Evolutionary conservation across 1,284 basidiomycete species (phyloP), one percentile per base, ranked within the genome.

Genomic region (Cutaneotrichosporon arboriforme): DNA sequence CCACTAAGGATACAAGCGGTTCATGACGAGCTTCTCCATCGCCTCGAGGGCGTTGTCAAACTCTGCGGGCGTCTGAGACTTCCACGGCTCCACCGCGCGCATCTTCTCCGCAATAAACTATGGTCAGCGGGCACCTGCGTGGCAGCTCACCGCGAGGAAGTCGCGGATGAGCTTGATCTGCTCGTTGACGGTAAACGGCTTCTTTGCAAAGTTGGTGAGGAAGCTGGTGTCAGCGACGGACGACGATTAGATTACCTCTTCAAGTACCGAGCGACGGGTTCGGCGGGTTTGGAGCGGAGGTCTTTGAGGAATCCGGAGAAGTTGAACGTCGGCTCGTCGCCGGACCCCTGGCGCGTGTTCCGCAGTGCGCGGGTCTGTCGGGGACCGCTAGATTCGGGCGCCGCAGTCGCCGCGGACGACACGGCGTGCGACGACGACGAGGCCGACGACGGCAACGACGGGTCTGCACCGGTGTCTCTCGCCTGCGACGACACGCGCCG

Each of bases 1-100:
- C 65, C 65, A 90, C 89, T 86, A 91, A 61, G 90, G 90, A 74
- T 96, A 97, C 51, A 97, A 78, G 46, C 93, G 80, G 67, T 98
- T 99, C 96, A 98, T 98, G 64, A 98, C 91, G 10, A 98, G 82
- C 76, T 98, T 98, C 80, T 98, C 94, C 90, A 98, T 97, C 48
- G 92, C 93, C 76, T 98, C 94, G 77, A 91, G 84, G 0, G 93
- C 91, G 64, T 97, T 93, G 56, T 97, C 96, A 64, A 98, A 97
- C 70, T 98, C 93, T 4, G 77, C 77, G 21, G 89, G 85, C 4
- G 82, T 79, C 4, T 81, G 81, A 55, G 83, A 83, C 64, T 82
- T 83, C 91, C 90, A 94, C 5, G 76, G 76, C 38, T 94, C 90
- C 41, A 81, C 81, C 58, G 84, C 82, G n/a, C 83, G 79, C 92